A percentile compares a stretch with the other conserved stretches of the same genome.
phyloP scores from a whole-genome alignment of 2,329 filamentous ascomycete species.

The Ophiostoma triangulosporum region DNA sequence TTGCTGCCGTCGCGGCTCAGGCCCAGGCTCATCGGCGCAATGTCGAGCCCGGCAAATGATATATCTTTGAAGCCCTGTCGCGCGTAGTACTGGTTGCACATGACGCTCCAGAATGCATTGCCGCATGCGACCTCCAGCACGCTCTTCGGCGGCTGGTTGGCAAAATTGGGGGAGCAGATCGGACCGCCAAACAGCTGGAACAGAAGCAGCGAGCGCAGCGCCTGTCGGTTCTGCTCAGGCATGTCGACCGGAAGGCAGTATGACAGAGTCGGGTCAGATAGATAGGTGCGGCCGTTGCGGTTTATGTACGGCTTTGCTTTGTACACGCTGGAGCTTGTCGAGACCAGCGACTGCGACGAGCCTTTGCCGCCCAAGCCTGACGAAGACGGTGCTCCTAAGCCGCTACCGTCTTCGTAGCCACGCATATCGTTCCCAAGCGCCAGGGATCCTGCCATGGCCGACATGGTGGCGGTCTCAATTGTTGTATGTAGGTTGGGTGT shows the following conservation, averaged over 20 bases:
- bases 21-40: conserved; percentile 42
- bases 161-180: conserved; percentile 56
- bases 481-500: conserved; percentile 18
- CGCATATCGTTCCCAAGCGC: conserved; percentile 34
- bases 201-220: conserved; percentile 66
- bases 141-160: conserved; percentile 54
- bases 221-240: conserved; percentile 71
- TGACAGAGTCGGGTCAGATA: conserved; percentile 54
- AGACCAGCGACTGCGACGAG: conserved; percentile 16
- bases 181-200: conserved; percentile 71
- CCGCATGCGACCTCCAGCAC: conserved; percentile 84
- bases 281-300: conserved; percentile 70
- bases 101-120: conserved; percentile 77
- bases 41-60: conserved; percentile 70
- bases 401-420: conserved; percentile 28
- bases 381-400: conserved; percentile 9
- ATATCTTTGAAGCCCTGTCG: conserved; percentile 52
- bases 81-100: conserved; percentile 70
- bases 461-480: conserved; percentile 32
- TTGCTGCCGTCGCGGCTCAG: neutral
- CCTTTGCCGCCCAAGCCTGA: neutral
- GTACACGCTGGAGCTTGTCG: conserved; percentile 14
- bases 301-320: conserved; percentile 46
- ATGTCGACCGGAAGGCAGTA: conserved; percentile 89
- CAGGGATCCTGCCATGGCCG: conserved; percentile 22